These are phyloP conservation scores for Fusarium redolens DNA, from an alignment of 2,329 filamentous ascomycete genomes.

Conservation along the genomic window DNA sequence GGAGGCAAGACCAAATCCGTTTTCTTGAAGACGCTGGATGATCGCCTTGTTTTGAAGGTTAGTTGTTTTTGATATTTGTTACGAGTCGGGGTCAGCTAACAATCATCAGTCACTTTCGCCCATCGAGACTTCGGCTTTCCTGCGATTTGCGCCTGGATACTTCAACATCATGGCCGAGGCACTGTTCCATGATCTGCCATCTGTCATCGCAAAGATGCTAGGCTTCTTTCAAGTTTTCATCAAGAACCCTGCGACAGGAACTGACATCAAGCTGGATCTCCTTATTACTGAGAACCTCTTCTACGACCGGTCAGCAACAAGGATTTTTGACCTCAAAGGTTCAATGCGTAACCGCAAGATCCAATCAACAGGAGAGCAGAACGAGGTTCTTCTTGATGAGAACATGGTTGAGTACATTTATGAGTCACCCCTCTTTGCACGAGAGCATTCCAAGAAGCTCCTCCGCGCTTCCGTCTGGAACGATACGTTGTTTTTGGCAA, in stretches of 20 bases:
- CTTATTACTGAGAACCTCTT: constrained; percentile 98
- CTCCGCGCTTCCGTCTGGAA: constrained; percentile 95
- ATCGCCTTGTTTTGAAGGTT: constrained; percentile 88
- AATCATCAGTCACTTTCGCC: constrained; percentile 78
- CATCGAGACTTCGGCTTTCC: constrained; percentile 92
- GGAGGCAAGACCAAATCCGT: constrained; percentile 98
- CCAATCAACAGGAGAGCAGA: constrained; percentile 92
- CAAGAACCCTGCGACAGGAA: constrained; percentile 91
- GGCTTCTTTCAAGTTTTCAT: constrained; percentile 98
- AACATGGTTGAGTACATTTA: constrained; percentile 99
- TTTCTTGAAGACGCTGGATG: constrained; percentile 95
- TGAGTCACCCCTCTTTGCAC: constrained; percentile 92
- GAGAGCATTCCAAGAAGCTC: constrained; percentile 95
- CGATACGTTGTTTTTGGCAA: constrained; percentile 92
- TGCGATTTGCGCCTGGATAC: constrained; percentile 95
- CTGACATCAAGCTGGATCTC: constrained; percentile 94
- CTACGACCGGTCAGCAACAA: constrained; percentile 89
- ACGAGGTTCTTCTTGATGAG: constrained; percentile 95
- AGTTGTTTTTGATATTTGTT: neutral
- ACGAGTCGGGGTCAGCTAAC: constrained; percentile 18
- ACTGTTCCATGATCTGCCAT: constrained; percentile 93
- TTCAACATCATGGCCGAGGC: constrained; percentile 98
- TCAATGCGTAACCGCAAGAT: constrained; percentile 99
- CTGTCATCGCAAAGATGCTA: constrained; percentile 98
- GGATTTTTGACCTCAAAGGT: constrained; percentile 95